These are phyloP conservation scores for Micromonas commoda DNA, from an alignment of 139 green algal species.

Conservation along the genomic window DNA sequence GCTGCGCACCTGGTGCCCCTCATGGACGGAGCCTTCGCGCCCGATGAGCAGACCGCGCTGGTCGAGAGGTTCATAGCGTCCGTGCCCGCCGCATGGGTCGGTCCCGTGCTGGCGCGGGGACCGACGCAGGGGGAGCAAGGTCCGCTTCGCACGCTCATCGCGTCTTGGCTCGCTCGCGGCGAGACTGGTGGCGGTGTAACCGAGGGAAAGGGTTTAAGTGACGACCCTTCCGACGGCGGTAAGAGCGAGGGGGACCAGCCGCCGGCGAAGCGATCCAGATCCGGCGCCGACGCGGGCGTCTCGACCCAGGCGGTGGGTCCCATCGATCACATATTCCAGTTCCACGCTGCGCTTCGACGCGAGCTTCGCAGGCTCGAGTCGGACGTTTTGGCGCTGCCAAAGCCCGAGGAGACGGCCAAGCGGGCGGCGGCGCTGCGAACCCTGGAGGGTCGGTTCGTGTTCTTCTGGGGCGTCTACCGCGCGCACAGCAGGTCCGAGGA, in stretches of 20 bases:
- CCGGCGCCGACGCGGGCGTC: too few relatives aligned
- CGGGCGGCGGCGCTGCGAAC: slow-evolving; percentile 47
- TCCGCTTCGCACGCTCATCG: neutral
- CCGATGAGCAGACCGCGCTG: slow-evolving; percentile 85
- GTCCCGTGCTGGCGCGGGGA: neutral
- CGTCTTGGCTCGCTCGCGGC: neutral
- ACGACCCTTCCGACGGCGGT: too few relatives aligned
- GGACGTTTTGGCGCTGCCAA: slow-evolving; percentile 7
- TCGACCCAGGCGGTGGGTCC: neutral
- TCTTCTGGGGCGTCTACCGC: slow-evolving; percentile 66
- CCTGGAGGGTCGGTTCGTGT: slow-evolving; percentile 84
- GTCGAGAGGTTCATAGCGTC: slow-evolving; percentile 52
- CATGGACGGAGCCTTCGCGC: slow-evolving; percentile 77
- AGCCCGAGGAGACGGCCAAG: neutral
- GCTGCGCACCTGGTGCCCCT: slow-evolving; percentile 94
- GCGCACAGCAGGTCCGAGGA: slow-evolving; percentile 78
- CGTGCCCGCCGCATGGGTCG: neutral
- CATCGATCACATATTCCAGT: slow-evolving; percentile 98
- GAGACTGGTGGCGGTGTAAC: neutral
- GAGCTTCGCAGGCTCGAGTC: slow-evolving; percentile 56
- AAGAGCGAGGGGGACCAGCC: too few relatives aligned
- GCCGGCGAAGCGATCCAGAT: too few relatives aligned
- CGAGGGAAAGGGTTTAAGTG: neutral
- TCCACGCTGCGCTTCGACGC: slow-evolving; percentile 63
- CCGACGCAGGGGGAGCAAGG: neutral